A percentile compares a stretch with the other conserved stretches of the same genome.
phyloP scores from a whole-genome alignment of 805 yeast genomes.

The Naumovozyma baii region DNA sequence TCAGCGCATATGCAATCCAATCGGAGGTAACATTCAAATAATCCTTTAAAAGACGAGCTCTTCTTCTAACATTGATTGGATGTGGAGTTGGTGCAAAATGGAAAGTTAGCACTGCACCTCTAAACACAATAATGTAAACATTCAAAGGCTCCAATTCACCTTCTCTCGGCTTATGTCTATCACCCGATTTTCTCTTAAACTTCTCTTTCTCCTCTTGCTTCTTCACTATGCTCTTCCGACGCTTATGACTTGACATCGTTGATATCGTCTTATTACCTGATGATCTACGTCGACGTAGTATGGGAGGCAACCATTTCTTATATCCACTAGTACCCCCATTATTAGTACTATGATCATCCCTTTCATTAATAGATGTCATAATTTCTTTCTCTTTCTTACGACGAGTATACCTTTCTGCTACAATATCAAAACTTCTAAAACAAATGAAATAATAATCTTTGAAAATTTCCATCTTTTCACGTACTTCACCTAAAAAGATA shows the following conservation, averaged over 20 bases:
- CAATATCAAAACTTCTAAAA: conserved; percentile 75
- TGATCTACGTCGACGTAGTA: conserved; percentile 11
- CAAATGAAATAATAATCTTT: conserved; percentile 86
- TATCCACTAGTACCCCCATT: conserved; percentile 2
- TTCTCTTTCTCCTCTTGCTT: conserved; percentile 30
- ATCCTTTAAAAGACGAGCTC: conserved; percentile 80
- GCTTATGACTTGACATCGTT: conserved; percentile 7
- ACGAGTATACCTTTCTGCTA: conserved; percentile 55
- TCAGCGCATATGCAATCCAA: conserved; percentile 94
- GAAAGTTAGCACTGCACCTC: conserved; percentile 83
- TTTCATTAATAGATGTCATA: conserved; percentile 2
- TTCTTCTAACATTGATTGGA: conserved; percentile 87
- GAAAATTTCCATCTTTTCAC: conserved; percentile 91
- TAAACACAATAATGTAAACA: conserved; percentile 86
- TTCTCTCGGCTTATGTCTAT: conserved; percentile 35
- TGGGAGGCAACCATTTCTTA: neutral
- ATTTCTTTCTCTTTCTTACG: conserved; percentile 36
- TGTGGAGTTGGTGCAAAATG: conserved; percentile 95
- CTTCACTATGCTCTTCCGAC: conserved; percentile 23
- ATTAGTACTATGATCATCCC: conserved; percentile 3
- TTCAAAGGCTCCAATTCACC: conserved; percentile 77
- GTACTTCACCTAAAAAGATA: conserved; percentile 81
- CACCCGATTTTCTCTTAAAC: conserved; percentile 37
- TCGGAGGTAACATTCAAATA: conserved; percentile 85
- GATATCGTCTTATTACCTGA: conserved; percentile 13